phyloP scores from a whole-genome alignment of 768 basidiomycete genomes.

The Leucosporidium scottii region DNA sequence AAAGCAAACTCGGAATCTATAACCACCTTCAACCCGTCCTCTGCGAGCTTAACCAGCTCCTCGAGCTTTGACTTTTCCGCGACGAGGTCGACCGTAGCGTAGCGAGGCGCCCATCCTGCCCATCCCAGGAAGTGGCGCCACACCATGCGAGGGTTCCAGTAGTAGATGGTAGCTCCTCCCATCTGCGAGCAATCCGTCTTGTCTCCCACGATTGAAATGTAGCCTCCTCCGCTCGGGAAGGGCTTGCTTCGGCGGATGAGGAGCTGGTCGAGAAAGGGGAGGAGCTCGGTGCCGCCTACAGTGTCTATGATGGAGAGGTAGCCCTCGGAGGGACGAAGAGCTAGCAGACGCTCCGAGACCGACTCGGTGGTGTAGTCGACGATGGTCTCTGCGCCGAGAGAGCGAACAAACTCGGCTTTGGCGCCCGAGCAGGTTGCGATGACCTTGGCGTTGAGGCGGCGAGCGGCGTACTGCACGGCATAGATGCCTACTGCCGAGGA shows the following conservation, averaged over 20 bases:
- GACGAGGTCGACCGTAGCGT: conserved; percentile 24
- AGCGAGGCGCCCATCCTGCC: conserved; percentile 4
- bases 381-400: conserved; percentile 22
- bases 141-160: conserved; percentile 1
- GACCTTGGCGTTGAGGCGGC: conserved; percentile 13
- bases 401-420: conserved; percentile 23
- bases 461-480: conserved; percentile 25
- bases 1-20: conserved; percentile 28
- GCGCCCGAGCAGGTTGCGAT: conserved; percentile 23
- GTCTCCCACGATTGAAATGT: conserved; percentile 34
- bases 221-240: background rate
- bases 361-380: conserved; percentile 27
- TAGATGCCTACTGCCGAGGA: conserved; percentile 15
- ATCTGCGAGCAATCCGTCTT: conserved; percentile 16
- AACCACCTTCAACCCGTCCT: background rate
- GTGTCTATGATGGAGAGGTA: conserved; percentile 29
- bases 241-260: conserved; percentile 6
- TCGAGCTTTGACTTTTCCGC: conserved; percentile 2
- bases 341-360: conserved; percentile 3
- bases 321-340: conserved; percentile 12
- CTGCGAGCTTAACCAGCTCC: conserved; percentile 1
- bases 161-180: conserved; percentile 23
- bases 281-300: conserved; percentile 28
- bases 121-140: conserved; percentile 16
- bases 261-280: background rate